Conservation (phyloP, 805 yeast species). For the Lachancea quebecensis region DNA sequence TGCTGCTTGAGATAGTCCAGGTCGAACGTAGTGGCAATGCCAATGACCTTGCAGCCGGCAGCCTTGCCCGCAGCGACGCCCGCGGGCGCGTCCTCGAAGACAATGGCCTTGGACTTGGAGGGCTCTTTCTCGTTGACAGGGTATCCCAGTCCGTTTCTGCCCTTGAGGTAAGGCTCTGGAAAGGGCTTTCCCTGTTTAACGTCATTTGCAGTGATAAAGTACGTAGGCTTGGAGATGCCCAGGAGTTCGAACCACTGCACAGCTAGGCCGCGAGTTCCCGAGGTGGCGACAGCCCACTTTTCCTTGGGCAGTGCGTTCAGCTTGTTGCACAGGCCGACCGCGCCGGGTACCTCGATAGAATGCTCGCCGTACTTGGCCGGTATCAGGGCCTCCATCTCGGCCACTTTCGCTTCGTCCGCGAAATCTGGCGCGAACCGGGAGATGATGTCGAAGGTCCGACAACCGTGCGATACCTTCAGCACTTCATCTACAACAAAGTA, state of each 20-base stretch:
- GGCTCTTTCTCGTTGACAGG: constrained; percentile 33
- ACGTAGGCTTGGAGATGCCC: constrained; percentile 55
- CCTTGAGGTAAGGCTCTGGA: constrained; percentile 73
- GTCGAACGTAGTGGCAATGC: constrained; percentile 74
- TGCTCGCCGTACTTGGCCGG: constrained; percentile 65
- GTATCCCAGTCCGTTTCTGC: constrained; percentile 37
- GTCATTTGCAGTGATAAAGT: constrained; percentile 76
- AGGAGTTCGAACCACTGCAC: constrained; percentile 70
- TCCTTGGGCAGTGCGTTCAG: constrained; percentile 46
- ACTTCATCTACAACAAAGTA: constrained; percentile 66
- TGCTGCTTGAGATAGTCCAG: constrained; percentile 60
- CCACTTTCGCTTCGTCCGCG: constrained; percentile 57
- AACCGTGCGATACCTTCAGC: constrained; percentile 71
- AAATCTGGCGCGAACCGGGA: constrained; percentile 68
- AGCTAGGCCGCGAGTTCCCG: constrained; percentile 74
- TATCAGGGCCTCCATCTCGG: constrained; percentile 61
- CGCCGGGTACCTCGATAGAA: constrained; percentile 73
- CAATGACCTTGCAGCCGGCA: constrained; percentile 77
- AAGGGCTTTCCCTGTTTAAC: constrained; percentile 78
- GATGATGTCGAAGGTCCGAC: constrained; percentile 74
- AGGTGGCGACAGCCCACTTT: constrained; percentile 84
- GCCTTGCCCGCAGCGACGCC: constrained; percentile 78
- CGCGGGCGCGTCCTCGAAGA: constrained; percentile 86
- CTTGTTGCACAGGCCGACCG: constrained; percentile 51
- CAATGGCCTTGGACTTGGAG: constrained; percentile 42